Conservation (phyloP, 352 stramenopile species). For the Phytopythium kandeliae region DNA sequence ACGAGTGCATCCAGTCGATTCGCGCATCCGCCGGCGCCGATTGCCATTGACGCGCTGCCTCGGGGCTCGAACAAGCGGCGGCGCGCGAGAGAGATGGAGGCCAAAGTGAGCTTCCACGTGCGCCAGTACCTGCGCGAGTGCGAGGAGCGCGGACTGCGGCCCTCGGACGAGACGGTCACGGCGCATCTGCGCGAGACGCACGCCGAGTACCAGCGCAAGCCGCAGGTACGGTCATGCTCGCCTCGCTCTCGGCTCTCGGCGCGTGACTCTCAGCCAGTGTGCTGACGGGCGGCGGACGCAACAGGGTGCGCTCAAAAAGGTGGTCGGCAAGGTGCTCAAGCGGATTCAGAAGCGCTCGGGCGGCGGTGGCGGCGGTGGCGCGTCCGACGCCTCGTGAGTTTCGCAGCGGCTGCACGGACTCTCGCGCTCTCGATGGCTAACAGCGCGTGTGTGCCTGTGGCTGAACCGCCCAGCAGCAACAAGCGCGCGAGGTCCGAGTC, state of each 20-base stretch:
- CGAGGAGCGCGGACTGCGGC: conserved; percentile 50
- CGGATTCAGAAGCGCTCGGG: conserved; percentile 22
- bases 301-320: conserved; percentile 50
- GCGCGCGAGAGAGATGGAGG: conserved; percentile 40
- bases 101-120: conserved; percentile 86
- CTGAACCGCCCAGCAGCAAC: conserved; percentile 14
- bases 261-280: too few relatives aligned
- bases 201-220: conserved; percentile 84
- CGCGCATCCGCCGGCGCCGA: too few relatives aligned
- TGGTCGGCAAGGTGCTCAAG: conserved; percentile 70
- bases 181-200: conserved; percentile 67
- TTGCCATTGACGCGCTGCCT: too few relatives aligned
- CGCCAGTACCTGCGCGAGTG: conserved; percentile 78
- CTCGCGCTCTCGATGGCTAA: background rate
- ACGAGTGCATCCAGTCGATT: background rate
- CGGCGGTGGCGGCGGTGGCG: conserved; percentile 4
- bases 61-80: too few relatives aligned
- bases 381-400: conserved; percentile 12
- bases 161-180: conserved; percentile 58
- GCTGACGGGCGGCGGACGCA: background rate
- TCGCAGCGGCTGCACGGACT: background rate
- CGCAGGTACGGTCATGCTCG: conserved; percentile 25
- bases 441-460: background rate
- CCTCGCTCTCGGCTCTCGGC: too few relatives aligned
- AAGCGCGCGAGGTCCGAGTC: conserved; percentile 59